A percentile compares a stretch with the other conserved stretches of the same genome.
Evolutionary conservation across 2,329 filamentous ascomycete species (phyloP).

Genomic region (Rutstroemia sydowiana): DNA sequence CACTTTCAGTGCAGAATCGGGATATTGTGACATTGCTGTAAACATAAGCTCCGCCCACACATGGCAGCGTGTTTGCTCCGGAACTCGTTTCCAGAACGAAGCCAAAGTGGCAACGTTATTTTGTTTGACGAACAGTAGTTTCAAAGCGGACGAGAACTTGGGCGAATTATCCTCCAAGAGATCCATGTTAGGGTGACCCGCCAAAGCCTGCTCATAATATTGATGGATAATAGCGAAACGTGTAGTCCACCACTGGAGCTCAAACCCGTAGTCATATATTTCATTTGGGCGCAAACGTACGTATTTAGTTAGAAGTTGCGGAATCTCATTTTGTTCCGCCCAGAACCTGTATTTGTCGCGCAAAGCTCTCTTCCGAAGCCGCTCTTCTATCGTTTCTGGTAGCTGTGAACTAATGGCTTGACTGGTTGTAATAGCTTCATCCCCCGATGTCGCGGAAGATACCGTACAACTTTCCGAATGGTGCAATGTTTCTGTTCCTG

Average conservation of each 20-base stretch:
- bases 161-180: neutral
- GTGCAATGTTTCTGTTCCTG: no score
- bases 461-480: no score
- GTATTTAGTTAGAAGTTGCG: slow-evolving; percentile 3
- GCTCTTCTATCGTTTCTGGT: no score
- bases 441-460: no score
- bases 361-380: no score
- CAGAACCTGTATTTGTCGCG: neutral
- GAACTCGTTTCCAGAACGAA: slow-evolving; percentile 5
- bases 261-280: neutral
- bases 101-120: slow-evolving; percentile 1
- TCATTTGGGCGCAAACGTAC: neutral
- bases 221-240: slow-evolving; percentile 3
- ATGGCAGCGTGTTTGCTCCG: slow-evolving; percentile 1
- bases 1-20: slow-evolving; percentile 8
- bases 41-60: slow-evolving; percentile 9
- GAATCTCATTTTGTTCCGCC: neutral
- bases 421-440: no score
- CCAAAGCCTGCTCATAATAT: slow-evolving; percentile 1
- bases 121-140: slow-evolving; percentile 8
- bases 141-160: neutral
- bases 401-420: no score
- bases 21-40: slow-evolving; percentile 4
- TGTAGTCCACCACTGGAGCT: slow-evolving; percentile 1
- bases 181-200: neutral